Conservation (phyloP, 176 grass and related monocot species). For the Bothriochloa decipiens region DNA sequence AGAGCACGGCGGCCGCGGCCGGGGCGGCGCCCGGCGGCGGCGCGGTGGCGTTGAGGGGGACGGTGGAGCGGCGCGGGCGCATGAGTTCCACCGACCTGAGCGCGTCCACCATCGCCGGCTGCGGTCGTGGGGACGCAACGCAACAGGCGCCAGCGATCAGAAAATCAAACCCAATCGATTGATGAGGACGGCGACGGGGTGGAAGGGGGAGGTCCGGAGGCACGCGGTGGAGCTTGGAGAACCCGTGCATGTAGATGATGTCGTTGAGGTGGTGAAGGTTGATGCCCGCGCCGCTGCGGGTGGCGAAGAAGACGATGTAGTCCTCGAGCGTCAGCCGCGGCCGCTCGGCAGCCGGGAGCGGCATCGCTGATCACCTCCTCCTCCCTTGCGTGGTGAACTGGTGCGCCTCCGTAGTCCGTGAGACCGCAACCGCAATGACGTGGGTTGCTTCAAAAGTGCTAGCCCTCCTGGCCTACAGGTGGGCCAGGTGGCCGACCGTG, state of each 20-base stretch:
- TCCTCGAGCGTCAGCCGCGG: constrained; percentile 66
- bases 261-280: constrained; percentile 51
- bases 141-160: neutral
- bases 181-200: neutral
- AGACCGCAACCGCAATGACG: neutral
- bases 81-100: constrained; percentile 58
- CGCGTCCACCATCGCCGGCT: constrained; percentile 51
- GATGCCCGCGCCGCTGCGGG: constrained; percentile 40
- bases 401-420: neutral
- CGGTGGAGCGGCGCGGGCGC: constrained; percentile 57
- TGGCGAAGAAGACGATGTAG: constrained; percentile 69
- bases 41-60: constrained; percentile 38
- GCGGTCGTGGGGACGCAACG: neutral
- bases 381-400: neutral
- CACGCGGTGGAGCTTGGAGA: constrained; percentile 38
- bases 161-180: neutral
- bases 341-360: constrained; percentile 9
- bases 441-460: too few relatives aligned
- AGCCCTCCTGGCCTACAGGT: too few relatives aligned
- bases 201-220: neutral
- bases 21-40: constrained; percentile 5
- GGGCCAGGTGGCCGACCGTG: too few relatives aligned
- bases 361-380: constrained; percentile 4
- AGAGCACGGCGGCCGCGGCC: constrained; percentile 34
- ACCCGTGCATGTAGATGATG: constrained; percentile 73